These are phyloP conservation scores for Taiwanofungus camphoratus DNA, from an alignment of 1,284 basidiomycete genomes.

Conservation along the genomic window DNA sequence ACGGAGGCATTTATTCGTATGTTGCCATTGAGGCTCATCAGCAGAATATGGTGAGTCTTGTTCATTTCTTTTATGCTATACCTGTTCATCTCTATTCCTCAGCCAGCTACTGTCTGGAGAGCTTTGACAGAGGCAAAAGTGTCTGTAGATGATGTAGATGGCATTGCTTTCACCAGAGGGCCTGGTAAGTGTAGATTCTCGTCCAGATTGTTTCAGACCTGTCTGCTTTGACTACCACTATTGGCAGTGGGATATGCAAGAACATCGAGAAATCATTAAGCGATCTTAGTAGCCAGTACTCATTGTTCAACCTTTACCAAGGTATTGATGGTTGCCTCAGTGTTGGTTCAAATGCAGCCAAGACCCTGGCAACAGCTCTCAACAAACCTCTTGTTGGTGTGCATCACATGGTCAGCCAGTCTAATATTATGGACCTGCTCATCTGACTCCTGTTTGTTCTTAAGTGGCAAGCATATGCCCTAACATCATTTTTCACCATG, in stretches of 20 bases:
- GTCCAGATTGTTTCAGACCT: too few species aligned
- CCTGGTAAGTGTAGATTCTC: constrained; percentile 50
- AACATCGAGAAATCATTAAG: too few species aligned
- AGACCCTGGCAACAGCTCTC: constrained; percentile 71
- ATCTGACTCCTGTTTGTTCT: constrained; percentile 7
- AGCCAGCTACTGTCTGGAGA: constrained; percentile 70
- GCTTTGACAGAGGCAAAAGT: constrained; percentile 66
- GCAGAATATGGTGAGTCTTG: constrained; percentile 59
- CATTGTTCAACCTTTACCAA: constrained; percentile 17
- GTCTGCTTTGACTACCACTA: too few species aligned
- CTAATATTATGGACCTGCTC: constrained; percentile 1
- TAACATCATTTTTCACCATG: constrained; percentile 77
- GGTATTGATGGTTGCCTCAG: constrained; percentile 79
- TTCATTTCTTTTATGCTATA: background rate
- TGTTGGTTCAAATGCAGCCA: constrained; percentile 75
- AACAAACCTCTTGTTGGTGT: constrained; percentile 82
- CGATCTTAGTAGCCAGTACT: too few species aligned
- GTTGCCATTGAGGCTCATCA: constrained; percentile 73
- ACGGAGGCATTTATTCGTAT: constrained; percentile 82
- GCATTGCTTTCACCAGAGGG: constrained; percentile 86
- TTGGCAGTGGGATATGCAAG: too few species aligned
- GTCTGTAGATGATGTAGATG: constrained; percentile 63
- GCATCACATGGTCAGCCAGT: constrained; percentile 79
- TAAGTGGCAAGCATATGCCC: constrained; percentile 87
- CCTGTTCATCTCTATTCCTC: constrained; percentile 3